phyloP scores from a whole-genome alignment of 2,329 filamentous ascomycete species.

The Penicillium sp. region DNA sequence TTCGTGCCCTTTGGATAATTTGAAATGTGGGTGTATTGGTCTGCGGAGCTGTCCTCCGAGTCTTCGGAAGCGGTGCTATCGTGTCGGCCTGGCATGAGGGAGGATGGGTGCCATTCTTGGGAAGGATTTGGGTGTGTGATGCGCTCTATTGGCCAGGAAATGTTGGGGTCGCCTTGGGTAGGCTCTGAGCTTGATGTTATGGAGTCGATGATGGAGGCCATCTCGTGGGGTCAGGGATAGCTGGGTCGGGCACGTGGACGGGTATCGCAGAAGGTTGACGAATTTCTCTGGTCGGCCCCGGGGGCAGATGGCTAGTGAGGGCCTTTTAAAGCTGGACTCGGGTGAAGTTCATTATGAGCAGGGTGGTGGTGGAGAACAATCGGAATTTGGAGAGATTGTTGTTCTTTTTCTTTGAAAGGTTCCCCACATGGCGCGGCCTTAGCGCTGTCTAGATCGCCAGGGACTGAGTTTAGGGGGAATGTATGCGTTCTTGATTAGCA shows the following conservation, averaged over 20 bases:
- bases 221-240: background rate
- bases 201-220: background rate
- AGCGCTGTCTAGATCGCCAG: background rate
- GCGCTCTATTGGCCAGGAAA: conserved; percentile 17
- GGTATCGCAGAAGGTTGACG: background rate
- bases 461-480: background rate
- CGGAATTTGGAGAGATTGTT: conserved; percentile 3
- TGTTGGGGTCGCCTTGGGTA: conserved; percentile 12
- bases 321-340: background rate
- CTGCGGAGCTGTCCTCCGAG: background rate
- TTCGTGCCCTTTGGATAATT: conserved; percentile 41
- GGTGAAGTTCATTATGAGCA: too few species aligned
- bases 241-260: background rate
- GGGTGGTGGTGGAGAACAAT: conserved; percentile 2
- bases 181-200: conserved; percentile 15
- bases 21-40: conserved; percentile 26
- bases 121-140: background rate
- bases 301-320: background rate
- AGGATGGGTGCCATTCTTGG: conserved; percentile 19
- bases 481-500: too few species aligned
- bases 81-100: conserved; percentile 9
- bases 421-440: background rate
- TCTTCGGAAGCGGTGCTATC: conserved; percentile 5
- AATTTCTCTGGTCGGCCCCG: background rate
- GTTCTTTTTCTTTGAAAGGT: background rate